Conservation (phyloP, 2,329 filamentous ascomycete species). For the Fusarium oxysporum region DNA sequence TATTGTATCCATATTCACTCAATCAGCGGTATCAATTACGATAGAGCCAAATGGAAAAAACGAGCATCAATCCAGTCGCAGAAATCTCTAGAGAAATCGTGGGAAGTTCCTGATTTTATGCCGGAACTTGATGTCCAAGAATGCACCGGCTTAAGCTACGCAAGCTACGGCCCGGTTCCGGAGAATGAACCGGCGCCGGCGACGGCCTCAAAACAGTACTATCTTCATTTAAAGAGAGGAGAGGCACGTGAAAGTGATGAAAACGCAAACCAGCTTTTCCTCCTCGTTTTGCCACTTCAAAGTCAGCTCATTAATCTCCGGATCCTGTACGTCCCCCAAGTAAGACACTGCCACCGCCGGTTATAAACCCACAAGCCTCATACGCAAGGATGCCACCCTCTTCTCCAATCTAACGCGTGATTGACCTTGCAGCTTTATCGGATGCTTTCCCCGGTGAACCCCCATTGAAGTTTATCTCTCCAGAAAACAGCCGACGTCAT, state of each 20-base stretch:
- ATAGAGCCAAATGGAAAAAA: too few relatives aligned
- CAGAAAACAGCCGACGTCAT: slow-evolving; percentile 14
- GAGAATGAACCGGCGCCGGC: slow-evolving; percentile 8
- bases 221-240: background rate
- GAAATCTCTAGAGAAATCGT: background rate
- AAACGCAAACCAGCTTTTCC: background rate
- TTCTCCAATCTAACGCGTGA: background rate
- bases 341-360: slow-evolving; percentile 20
- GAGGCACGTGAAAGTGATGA: background rate
- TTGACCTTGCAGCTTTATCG: slow-evolving; percentile 1
- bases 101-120: background rate
- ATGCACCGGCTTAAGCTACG: slow-evolving; percentile 1
- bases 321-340: background rate
- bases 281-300: background rate
- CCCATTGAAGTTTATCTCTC: background rate
- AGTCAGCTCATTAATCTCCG: background rate
- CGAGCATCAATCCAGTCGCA: background rate
- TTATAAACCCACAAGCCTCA: background rate
- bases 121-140: background rate
- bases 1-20: background rate
- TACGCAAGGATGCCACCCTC: background rate
- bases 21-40: background rate
- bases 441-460: slow-evolving; percentile 6
- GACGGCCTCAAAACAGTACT: background rate
- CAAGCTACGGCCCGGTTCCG: slow-evolving; percentile 16